Percentiles rank a stretch among this genome's conserved stretches.
phyloP scores from a whole-genome alignment of 495 filamentous ascomycete genomes.

The Penicillium fimorum region DNA sequence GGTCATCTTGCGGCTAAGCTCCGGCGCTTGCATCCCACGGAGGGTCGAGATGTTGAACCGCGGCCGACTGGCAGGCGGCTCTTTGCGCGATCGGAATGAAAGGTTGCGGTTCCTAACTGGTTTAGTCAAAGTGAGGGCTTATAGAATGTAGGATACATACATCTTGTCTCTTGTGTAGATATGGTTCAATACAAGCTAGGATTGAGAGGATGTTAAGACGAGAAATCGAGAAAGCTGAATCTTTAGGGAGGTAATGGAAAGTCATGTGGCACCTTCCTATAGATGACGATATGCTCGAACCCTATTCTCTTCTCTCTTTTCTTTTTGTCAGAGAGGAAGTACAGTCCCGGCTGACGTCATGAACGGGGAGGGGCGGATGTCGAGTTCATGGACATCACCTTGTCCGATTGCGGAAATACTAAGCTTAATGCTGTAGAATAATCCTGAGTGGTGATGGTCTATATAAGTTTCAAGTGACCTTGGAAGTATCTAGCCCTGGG shows the following conservation, averaged over 20 bases:
- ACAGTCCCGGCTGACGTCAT: slow-evolving; percentile 29
- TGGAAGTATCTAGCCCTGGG: not conserved
- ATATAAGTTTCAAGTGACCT: not conserved
- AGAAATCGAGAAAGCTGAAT: not conserved
- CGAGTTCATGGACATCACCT: slow-evolving; percentile 8
- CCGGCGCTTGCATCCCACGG: slow-evolving; percentile 77
- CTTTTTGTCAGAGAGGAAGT: slow-evolving; percentile 14
- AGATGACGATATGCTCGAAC: slow-evolving; percentile 30
- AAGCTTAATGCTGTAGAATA: not conserved
- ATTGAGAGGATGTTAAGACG: not conserved
- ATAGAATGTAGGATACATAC: not conserved
- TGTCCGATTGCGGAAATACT: slow-evolving; percentile 2
- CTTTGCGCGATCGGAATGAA: slow-evolving; percentile 57
- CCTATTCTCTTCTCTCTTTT: slow-evolving; percentile 14
- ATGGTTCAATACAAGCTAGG: slow-evolving; percentile 1
- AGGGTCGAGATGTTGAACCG: slow-evolving; percentile 79
- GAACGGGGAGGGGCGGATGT: slow-evolving; percentile 27
- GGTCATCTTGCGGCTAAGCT: slow-evolving; percentile 79
- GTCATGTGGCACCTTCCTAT: slow-evolving; percentile 18
- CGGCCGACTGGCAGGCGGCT: slow-evolving; percentile 45
- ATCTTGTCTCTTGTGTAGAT: slow-evolving; percentile 5
- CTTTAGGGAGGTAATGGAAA: not conserved
- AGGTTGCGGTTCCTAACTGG: slow-evolving; percentile 57
- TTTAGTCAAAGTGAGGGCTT: slow-evolving; percentile 2
- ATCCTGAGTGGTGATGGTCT: not conserved